Evolutionary conservation across 495 filamentous ascomycete genomes (phyloP).

Genomic region (Parachaetomium inaequale): DNA sequence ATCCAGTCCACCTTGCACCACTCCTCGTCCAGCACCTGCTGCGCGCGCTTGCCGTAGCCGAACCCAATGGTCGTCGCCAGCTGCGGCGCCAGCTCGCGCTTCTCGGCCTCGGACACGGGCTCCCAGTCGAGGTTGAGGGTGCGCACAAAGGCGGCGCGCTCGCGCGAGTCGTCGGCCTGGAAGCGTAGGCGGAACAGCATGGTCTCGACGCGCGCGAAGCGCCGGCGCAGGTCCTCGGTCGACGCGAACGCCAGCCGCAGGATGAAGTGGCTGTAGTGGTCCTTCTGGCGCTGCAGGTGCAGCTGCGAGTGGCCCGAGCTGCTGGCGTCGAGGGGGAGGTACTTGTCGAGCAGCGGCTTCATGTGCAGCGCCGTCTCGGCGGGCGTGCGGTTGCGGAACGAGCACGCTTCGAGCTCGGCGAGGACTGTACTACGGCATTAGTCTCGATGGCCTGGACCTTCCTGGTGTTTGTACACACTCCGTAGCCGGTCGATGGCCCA

Average conservation of each 20-base stretch:
- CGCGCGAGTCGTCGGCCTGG: slow-evolving; percentile 61
- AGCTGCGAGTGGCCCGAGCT: slow-evolving; percentile 52
- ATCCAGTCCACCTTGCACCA: slow-evolving; percentile 98
- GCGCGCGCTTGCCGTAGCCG: slow-evolving; percentile 38
- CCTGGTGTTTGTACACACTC: slow-evolving; percentile 44
- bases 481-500: slow-evolving; percentile 96
- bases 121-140: slow-evolving; percentile 74
- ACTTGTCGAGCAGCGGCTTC: slow-evolving; percentile 75
- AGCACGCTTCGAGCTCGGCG: slow-evolving; percentile 91
- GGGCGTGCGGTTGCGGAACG: slow-evolving; percentile 82
- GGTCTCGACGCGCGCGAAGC: slow-evolving; percentile 82
- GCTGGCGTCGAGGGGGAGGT: slow-evolving; percentile 78
- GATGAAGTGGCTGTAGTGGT: slow-evolving; percentile 98
- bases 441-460: not conserved
- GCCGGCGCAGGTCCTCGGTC: slow-evolving; percentile 85
- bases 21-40: slow-evolving; percentile 56
- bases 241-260: slow-evolving; percentile 87
- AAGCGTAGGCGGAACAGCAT: slow-evolving; percentile 83
- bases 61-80: slow-evolving; percentile 33
- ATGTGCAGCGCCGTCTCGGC: slow-evolving; percentile 77
- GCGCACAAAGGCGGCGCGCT: slow-evolving; percentile 72
- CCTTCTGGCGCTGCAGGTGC: slow-evolving; percentile 78
- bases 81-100: slow-evolving; percentile 45
- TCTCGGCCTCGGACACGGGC: slow-evolving; percentile 72
- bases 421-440: slow-evolving; percentile 58